Percentiles rank a stretch among this genome's conserved stretches.
phyloP scores from a whole-genome alignment of 2,329 filamentous ascomycete species.

The Fusarium sp. region DNA sequence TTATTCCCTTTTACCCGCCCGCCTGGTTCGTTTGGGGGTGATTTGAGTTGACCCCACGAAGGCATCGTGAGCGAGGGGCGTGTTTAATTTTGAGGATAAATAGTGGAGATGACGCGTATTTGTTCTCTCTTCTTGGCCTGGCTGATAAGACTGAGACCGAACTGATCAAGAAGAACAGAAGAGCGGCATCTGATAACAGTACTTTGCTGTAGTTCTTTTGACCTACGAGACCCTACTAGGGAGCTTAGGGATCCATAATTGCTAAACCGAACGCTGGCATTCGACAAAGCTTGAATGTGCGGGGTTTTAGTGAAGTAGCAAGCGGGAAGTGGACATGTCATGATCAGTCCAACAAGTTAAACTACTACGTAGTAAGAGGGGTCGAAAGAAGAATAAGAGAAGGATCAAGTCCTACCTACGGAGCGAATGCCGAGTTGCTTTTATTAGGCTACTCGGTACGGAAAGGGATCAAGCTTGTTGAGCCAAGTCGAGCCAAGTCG shows the following conservation, averaged over 20 bases:
- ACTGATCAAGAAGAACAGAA: too few species aligned
- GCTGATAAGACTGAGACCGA: too few species aligned
- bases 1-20: constrained; percentile 7
- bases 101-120: background rate
- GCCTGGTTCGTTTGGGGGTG: constrained; percentile 1
- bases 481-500: background rate
- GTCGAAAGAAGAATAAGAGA: constrained; percentile 8
- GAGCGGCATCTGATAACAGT: too few species aligned
- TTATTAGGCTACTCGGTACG: constrained; percentile 25
- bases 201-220: background rate
- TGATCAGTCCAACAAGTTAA: constrained; percentile 12
- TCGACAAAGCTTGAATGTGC: constrained; percentile 38
- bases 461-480: constrained; percentile 1
- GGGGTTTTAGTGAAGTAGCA: constrained; percentile 18
- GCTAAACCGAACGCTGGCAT: constrained; percentile 45
- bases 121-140: too few species aligned
- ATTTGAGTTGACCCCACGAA: background rate
- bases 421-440: constrained; percentile 16
- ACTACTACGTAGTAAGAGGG: constrained; percentile 4
- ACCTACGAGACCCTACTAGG: background rate
- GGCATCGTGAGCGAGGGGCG: constrained; percentile 5
- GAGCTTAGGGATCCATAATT: constrained; percentile 34
- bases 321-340: constrained; percentile 27
- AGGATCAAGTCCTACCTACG: background rate
- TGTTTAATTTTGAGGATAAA: background rate